These are phyloP conservation scores for Akanthomyces uredinophilus DNA, from an alignment of 2,329 filamentous ascomycete genomes.

Conservation along the genomic window DNA sequence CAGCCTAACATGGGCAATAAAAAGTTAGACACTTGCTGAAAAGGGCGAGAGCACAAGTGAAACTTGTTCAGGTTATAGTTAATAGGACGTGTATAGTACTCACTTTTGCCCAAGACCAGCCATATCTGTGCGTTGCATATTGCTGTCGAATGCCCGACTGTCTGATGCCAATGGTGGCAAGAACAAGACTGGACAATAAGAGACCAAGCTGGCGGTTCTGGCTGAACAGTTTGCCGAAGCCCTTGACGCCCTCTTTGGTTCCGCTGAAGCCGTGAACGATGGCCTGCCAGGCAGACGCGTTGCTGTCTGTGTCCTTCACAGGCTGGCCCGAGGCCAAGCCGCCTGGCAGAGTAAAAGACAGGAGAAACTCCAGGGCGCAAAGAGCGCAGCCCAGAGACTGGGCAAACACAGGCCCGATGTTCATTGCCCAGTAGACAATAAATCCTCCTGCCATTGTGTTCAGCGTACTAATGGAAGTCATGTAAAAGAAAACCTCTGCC, in stretches of 20 bases:
- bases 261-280: not conserved
- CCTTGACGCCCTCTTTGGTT: not conserved
- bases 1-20: not conserved
- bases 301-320: not conserved
- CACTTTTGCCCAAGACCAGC: slow-evolving; percentile 12
- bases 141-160: slow-evolving; percentile 7
- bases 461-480: not conserved
- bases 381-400: not conserved
- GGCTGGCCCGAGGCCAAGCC: not conserved
- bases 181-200: slow-evolving; percentile 2
- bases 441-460: not conserved
- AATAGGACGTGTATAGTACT: not conserved
- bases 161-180: slow-evolving; percentile 6
- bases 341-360: slow-evolving; percentile 3
- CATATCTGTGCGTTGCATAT: slow-evolving; percentile 11
- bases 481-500: slow-evolving; percentile 9
- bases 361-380: not conserved
- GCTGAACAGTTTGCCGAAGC: slow-evolving; percentile 2
- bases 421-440: slow-evolving; percentile 10
- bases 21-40: not conserved
- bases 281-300: not conserved
- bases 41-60: no score
- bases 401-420: not conserved
- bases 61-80: no score
- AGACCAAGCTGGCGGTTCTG: not conserved